Percentiles rank a stretch among this genome's conserved stretches.
These are phyloP conservation scores for Oenanthe sinensis DNA, from an alignment of 129 eudicot species.

Conservation along the genomic window DNA sequence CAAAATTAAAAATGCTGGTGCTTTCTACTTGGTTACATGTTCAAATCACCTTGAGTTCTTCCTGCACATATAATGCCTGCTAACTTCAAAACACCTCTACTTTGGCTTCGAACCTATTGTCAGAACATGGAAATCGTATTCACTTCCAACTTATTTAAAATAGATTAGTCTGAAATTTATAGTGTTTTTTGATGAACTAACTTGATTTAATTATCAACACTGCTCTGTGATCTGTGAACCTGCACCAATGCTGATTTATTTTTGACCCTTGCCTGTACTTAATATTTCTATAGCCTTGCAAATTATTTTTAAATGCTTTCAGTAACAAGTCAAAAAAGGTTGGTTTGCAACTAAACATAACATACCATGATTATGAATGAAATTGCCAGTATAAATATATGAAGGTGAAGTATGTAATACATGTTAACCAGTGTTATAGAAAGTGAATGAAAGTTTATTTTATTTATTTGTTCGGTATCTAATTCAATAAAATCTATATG, in stretches of 20 bases:
- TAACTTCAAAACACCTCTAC: not conserved
- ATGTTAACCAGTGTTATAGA: not conserved
- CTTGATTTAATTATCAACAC: not conserved
- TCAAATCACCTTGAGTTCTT: not conserved
- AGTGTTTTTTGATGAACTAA: not conserved
- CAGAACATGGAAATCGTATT: not conserved
- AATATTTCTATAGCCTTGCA: not conserved
- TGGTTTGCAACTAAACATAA: not conserved
- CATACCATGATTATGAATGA: not conserved
- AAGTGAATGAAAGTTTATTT: not conserved
- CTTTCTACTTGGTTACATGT: not conserved
- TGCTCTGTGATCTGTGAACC: not conserved
- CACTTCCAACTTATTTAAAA: not conserved
- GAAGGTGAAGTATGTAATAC: not conserved
- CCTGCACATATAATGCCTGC: not conserved
- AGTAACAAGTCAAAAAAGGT: not conserved
- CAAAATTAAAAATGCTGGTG: not conserved
- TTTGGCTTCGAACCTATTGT: not conserved
- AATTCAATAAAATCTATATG: not conserved
- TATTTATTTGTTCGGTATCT: not conserved
- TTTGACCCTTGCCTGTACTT: not conserved
- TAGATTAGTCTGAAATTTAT: not conserved
- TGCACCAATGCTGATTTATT: not conserved
- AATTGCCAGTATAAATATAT: not conserved
- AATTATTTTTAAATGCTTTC: not conserved